Conservation (phyloP, 306 rosid genomes). For the Glycine latifolia region DNA sequence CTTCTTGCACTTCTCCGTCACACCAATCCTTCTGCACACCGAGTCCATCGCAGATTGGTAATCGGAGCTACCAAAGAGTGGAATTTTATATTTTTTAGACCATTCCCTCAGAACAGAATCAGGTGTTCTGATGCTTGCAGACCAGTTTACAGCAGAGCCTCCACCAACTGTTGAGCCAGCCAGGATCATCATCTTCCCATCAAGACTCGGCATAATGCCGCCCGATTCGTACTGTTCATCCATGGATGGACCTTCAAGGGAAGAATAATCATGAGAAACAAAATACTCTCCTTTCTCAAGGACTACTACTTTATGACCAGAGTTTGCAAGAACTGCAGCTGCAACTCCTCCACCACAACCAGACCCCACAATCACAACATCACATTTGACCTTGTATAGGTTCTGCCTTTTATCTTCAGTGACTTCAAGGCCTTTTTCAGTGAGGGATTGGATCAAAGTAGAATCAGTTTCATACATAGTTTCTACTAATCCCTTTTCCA, state of each 20-base stretch:
- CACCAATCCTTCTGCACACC: constrained; percentile 81
- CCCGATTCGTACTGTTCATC: constrained; percentile 72
- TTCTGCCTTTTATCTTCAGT: constrained; percentile 52
- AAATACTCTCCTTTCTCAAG: constrained; percentile 92
- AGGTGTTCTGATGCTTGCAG: constrained; percentile 89
- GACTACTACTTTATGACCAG: constrained; percentile 80
- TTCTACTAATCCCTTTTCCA: constrained; percentile 76
- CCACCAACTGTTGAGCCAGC: constrained; percentile 98
- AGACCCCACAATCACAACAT: constrained; percentile 82
- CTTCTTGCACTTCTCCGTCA: constrained; percentile 57
- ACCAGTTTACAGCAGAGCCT: constrained; percentile 93
- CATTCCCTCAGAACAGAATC: constrained; percentile 73
- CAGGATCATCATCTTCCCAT: constrained; percentile 77
- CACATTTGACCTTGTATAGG: constrained; percentile 80
- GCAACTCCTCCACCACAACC: constrained; percentile 99
- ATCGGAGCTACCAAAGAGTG: constrained; percentile 63
- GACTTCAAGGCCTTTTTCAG: constrained; percentile 72
- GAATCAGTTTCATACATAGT: constrained; percentile 53
- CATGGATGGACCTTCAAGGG: constrained; percentile 84
- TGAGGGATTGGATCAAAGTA: constrained; percentile 61
- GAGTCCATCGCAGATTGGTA: constrained; percentile 81
- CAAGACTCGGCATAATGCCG: constrained; percentile 67
- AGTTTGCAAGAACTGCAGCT: constrained; percentile 85
- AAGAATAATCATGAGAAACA: constrained; percentile 80
- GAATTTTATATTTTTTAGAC: constrained; percentile 71